Evolutionary conservation across 2,329 filamentous ascomycete genomes (phyloP).

Genomic region (Cercospora zeae-maydis): DNA sequence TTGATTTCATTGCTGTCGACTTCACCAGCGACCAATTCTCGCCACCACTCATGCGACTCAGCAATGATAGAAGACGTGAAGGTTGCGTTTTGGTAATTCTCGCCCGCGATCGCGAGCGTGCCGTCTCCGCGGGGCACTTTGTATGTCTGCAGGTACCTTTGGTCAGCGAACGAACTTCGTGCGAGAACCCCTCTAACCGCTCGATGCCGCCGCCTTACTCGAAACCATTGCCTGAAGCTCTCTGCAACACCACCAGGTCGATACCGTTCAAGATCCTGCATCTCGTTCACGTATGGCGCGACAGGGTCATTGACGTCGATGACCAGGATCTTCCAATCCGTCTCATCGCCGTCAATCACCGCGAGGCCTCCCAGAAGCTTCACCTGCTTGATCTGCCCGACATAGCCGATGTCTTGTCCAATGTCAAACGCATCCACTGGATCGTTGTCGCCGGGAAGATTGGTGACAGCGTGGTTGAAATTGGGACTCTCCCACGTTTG

Average conservation of each 20-base stretch:
- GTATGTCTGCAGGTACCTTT: background rate
- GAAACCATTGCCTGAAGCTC: conserved; percentile 4
- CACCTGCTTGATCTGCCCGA: background rate
- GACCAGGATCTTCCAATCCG: conserved; percentile 2
- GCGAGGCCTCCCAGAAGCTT: background rate
- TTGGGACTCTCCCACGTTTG: conserved; percentile 8
- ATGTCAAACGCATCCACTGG: conserved; percentile 3
- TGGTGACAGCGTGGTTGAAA: conserved; percentile 2
- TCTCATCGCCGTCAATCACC: conserved; percentile 2
- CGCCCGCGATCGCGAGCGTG: background rate
- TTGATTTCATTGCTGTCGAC: conserved; percentile 7
- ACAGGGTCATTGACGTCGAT: background rate
- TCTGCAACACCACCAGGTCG: conserved; percentile 2
- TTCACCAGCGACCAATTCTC: conserved; percentile 3
- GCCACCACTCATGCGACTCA: conserved; percentile 5
- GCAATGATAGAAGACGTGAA: background rate
- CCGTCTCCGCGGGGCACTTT: conserved; percentile 5
- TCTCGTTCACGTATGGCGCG: conserved; percentile 1
- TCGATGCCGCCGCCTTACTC: background rate
- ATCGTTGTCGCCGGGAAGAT: conserved; percentile 1
- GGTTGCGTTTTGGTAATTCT: background rate
- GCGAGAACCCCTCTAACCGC: background rate
- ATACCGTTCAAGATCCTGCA: background rate
- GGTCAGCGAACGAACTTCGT: background rate
- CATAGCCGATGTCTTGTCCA: background rate